A percentile compares a stretch with the other conserved stretches of the same genome.
Conservation (phyloP, 495 filamentous ascomycete species). For the Monascus purpureus region DNA sequence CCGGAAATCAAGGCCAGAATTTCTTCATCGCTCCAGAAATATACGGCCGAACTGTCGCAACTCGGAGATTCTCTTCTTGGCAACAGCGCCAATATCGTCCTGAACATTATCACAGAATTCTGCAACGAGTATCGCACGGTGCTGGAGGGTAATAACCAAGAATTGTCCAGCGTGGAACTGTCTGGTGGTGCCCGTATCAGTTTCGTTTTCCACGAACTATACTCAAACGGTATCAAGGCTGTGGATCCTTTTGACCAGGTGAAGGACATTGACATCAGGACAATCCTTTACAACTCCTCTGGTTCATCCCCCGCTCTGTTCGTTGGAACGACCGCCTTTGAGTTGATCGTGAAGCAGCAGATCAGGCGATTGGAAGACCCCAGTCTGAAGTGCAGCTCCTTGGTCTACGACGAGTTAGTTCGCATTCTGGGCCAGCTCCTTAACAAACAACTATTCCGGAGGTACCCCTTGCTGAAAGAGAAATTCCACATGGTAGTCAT, state of each 20-base stretch:
- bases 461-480: conserved; percentile 90
- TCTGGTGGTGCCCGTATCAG: conserved; percentile 97
- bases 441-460: conserved; percentile 74
- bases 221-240: conserved; percentile 95
- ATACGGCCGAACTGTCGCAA: conserved; percentile 62
- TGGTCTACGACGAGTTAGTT: conserved; percentile 96
- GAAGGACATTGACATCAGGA: conserved; percentile 96
- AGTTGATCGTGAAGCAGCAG: conserved; percentile 96
- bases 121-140: conserved; percentile 93
- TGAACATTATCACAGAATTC: conserved; percentile 99
- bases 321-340: conserved; percentile 94
- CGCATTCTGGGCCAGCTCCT: conserved; percentile 87
- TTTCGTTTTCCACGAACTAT: conserved; percentile 98
- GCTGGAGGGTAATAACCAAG: conserved; percentile 89
- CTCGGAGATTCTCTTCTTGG: conserved; percentile 94
- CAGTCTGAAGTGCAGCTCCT: conserved; percentile 86
- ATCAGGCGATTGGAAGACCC: conserved; percentile 96
- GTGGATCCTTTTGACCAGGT: conserved; percentile 95
- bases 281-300: conserved; percentile 94
- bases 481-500: conserved; percentile 95
- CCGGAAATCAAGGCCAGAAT: conserved; percentile 98
- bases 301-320: conserved; percentile 95
- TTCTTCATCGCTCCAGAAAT: conserved; percentile 82
- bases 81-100: conserved; percentile 87
- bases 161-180: conserved; percentile 84